These are phyloP conservation scores for Xanthoconium separans DNA, from an alignment of 1,284 basidiomycete genomes.

Conservation along the genomic window DNA sequence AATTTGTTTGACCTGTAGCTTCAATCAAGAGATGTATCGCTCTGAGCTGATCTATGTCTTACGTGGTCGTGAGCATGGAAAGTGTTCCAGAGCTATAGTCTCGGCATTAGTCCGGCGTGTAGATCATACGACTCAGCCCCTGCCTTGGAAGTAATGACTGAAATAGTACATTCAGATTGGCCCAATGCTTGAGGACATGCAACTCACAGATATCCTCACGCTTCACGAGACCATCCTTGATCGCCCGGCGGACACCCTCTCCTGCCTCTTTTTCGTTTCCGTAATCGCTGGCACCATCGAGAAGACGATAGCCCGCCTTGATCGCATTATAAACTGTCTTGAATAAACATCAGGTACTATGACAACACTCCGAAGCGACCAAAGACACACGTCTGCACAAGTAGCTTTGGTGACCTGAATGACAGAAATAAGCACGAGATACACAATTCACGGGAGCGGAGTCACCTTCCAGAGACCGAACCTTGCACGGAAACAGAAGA, in stretches of 20 bases:
- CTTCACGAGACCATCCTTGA: constrained; percentile 72
- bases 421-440: constrained; percentile 1
- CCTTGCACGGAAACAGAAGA: constrained; percentile 32
- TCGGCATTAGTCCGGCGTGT: constrained; percentile 2
- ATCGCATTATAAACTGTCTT: constrained; percentile 70
- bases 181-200: constrained; percentile 1
- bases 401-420: constrained; percentile 53
- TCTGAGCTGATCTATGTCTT: constrained; percentile 18
- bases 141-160: constrained; percentile 74
- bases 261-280: constrained; percentile 90
- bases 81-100: constrained; percentile 73
- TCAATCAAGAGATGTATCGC: not conserved
- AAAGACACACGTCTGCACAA: constrained; percentile 55
- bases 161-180: constrained; percentile 4
- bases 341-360: constrained; percentile 5
- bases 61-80: constrained; percentile 74
- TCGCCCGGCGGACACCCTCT: constrained; percentile 67
- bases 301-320: constrained; percentile 75
- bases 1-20: constrained; percentile 47
- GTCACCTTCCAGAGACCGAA: constrained; percentile 70
- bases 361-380: not conserved
- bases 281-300: constrained; percentile 82
- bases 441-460: constrained; percentile 14
- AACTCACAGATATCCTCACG: constrained; percentile 75
- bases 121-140: constrained; percentile 15